These are phyloP conservation scores for Symbiodinium natans DNA, from an alignment of 73 alveolate genomes.

Conservation along the genomic window DNA sequence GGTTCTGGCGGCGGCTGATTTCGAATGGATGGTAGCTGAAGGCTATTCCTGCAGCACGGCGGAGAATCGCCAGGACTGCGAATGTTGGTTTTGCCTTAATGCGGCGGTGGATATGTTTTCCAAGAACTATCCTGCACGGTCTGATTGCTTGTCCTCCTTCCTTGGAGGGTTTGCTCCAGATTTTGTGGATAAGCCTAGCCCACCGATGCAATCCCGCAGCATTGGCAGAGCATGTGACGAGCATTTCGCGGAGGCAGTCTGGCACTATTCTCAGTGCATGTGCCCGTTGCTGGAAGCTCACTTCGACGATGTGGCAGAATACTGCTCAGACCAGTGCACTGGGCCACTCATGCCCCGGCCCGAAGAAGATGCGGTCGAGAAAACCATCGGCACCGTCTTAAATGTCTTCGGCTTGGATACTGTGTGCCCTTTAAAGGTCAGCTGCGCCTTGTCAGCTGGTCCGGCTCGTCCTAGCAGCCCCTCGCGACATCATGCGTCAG, in stretches of 20 bases:
- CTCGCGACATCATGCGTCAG: too few species aligned
- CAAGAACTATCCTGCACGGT: background rate
- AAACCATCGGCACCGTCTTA: background rate
- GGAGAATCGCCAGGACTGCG: conserved; percentile 1
- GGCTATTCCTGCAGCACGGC: background rate
- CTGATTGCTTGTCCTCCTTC: background rate
- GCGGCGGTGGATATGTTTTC: background rate
- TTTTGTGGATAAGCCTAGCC: background rate
- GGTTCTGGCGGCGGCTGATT: background rate
- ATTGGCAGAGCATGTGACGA: background rate
- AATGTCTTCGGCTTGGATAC: background rate
- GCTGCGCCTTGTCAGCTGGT: background rate
- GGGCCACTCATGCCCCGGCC: background rate
- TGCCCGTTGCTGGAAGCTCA: background rate
- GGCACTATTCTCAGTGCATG: background rate
- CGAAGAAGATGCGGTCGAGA: background rate
- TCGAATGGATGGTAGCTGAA: background rate
- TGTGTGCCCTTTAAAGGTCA: background rate
- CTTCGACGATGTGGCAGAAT: background rate
- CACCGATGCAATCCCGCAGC: background rate
- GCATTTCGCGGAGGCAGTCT: background rate
- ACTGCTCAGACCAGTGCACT: background rate
- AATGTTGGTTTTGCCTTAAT: background rate
- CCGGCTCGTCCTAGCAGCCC: too few species aligned
- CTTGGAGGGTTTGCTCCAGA: background rate